Evolutionary conservation across 768 basidiomycete species (phyloP).

Genomic region (Tylopilus rubrobrunneus): DNA sequence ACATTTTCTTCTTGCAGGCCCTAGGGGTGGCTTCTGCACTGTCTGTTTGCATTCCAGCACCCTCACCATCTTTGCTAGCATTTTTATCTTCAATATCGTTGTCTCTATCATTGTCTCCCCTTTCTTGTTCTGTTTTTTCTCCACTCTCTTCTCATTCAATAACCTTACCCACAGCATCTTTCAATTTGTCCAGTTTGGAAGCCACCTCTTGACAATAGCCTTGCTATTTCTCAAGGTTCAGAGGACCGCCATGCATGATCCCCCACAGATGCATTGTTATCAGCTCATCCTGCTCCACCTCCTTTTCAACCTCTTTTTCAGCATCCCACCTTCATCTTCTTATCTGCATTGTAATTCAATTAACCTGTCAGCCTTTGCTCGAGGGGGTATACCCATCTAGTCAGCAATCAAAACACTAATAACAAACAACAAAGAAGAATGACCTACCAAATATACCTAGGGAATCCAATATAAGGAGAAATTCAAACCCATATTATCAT

Average conservation of each 20-base stretch:
- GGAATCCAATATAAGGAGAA: no score
- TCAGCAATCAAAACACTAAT: no score
- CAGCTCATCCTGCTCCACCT: no score
- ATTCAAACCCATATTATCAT: no score
- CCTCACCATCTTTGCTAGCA: conserved; percentile 31
- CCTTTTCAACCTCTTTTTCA: no score
- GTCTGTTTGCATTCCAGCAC: conserved; percentile 33
- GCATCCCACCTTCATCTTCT: no score
- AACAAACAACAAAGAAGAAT: no score
- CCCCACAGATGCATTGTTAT: conserved; percentile 88
- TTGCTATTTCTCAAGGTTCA: conserved; percentile 73
- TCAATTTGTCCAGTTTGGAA: conserved; percentile 65
- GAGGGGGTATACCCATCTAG: no score
- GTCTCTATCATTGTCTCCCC: conserved; percentile 31
- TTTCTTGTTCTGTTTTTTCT: conserved; percentile 35
- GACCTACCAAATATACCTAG: no score
- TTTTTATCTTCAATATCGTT: conserved; percentile 36
- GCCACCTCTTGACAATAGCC: conserved; percentile 60
- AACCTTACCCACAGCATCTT: conserved; percentile 61
- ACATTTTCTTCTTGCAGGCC: conserved; percentile 25
- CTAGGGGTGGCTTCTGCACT: conserved; percentile 29
- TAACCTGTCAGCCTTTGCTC: no score
- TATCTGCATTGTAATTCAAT: no score
- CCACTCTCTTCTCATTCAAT: conserved; percentile 42
- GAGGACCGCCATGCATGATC: conserved; percentile 73